Percentiles rank a stretch among this genome's conserved stretches.
Conservation (phyloP, 2,329 filamentous ascomycete species). For the Xylariaceae sp. region DNA sequence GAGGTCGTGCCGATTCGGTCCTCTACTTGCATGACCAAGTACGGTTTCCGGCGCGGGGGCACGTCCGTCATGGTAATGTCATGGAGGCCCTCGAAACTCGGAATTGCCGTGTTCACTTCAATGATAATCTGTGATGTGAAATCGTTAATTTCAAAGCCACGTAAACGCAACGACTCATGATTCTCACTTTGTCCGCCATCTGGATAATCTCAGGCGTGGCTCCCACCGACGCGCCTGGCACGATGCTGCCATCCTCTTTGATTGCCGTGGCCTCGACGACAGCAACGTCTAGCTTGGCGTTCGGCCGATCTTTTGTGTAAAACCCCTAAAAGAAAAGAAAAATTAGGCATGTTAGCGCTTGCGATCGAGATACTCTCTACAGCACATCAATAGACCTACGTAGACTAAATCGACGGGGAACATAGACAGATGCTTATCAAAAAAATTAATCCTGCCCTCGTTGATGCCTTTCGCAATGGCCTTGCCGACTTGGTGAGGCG, state of each 20-base stretch:
- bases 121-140: conserved; percentile 61
- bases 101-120: conserved; percentile 83
- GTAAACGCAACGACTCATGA: no score
- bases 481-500: conserved; percentile 87
- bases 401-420: conserved; percentile 85
- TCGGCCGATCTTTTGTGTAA: conserved; percentile 76
- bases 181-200: conserved; percentile 73
- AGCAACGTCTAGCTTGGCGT: conserved; percentile 73
- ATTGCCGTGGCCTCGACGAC: conserved; percentile 85
- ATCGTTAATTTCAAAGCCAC: neutral
- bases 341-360: conserved; percentile 8
- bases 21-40: conserved; percentile 78
- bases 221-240: conserved; percentile 80
- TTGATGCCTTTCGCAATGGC: conserved; percentile 88
- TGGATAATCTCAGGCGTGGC: conserved; percentile 82
- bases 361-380: neutral
- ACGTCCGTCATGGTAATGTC: conserved; percentile 88
- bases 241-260: conserved; percentile 82
- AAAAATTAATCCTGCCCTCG: conserved; percentile 82
- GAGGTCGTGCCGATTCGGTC: conserved; percentile 80
- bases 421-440: conserved; percentile 92
- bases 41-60: conserved; percentile 76
- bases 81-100: conserved; percentile 82
- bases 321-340: conserved; percentile 50
- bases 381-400: conserved; percentile 38